Evolutionary conservation across 1,139 yeast genomes (phyloP).

Genomic region (Scheffersomyces lignicola): DNA sequence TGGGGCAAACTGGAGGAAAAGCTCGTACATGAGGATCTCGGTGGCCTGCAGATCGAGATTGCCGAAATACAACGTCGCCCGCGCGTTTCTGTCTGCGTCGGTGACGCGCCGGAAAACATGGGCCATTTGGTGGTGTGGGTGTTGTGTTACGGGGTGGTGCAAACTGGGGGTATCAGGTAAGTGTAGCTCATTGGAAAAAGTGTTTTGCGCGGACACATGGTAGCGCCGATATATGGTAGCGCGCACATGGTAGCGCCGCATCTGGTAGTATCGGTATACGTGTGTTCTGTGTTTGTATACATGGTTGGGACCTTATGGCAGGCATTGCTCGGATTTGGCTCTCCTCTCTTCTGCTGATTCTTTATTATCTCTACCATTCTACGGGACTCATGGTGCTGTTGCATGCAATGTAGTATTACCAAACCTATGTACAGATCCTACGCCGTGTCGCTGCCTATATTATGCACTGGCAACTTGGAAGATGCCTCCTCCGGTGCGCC

Average conservation of each 20-base stretch:
- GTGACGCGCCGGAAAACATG: slow-evolving; percentile 32
- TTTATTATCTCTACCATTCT: no score
- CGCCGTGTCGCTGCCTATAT: background rate
- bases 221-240: no score
- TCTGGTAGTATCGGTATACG: no score
- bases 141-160: background rate
- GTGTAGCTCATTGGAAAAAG: background rate
- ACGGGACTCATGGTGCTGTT: no score
- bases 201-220: slow-evolving; percentile 1
- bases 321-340: no score
- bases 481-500: slow-evolving; percentile 21
- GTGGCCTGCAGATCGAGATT: slow-evolving; percentile 75
- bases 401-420: no score
- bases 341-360: no score
- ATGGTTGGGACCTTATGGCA: no score
- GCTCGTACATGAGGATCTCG: slow-evolving; percentile 71
- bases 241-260: no score
- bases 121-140: slow-evolving; percentile 23
- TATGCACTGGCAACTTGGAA: slow-evolving; percentile 15
- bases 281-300: no score
- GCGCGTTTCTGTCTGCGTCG: slow-evolving; percentile 55
- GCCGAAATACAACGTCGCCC: slow-evolving; percentile 78
- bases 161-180: no score
- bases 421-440: no score
- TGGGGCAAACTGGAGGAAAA: slow-evolving; percentile 86